Base-by-base conservation (phyloP, 371 early-diverging fungal genomes). In the Mortierella sp. region DNA sequence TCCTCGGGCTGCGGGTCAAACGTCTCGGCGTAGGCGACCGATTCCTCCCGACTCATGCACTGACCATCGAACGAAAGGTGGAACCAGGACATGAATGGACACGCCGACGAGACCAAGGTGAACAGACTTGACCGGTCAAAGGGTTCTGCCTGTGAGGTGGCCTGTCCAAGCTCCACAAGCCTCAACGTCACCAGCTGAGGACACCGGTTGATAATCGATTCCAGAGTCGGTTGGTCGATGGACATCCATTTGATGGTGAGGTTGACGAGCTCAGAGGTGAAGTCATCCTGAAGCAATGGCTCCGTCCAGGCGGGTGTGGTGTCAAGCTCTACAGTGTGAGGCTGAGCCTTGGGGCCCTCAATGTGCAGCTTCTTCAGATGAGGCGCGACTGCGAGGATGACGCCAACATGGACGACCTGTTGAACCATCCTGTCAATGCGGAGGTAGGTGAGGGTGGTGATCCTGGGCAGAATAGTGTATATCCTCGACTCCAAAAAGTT, bases 181-280 rank as follows among this genome's bases (percentile, higher is more conserved):
- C 57, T 64, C 51, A 77, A 40, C 21, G 26, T 40, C 37, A 24
- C 14, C n/a, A 79, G 61, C 16, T 44, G 31, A 4, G 78, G 54
- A 24, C 73, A 78, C 14, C 55, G 69, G 5, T 19, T 9, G n/a
- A 79, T 31, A 48, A 74, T 79, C 5, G 54, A 19, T 34, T 74
- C 59, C 2, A 79, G n/a, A 5, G 26, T 48, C 0, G 3, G 8
- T n/a, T 79, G 74, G 19, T 54, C 50, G 55, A 74, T 34, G 14
- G 54, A 6, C 57, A 79, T 55, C 31, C 74, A 53, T 59, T 31
- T 70, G 37, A 79, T 55, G 10, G 64, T 74, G 46, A 79, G 55
- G 31, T 9, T 69, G 40, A 37, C 50, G 5, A 77, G 43, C 21
- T 37, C 26, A 0, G 72, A 72, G 8, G 8, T 37, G 59, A 31